Percentiles rank a stretch among this genome's conserved stretches.
Conservation (phyloP, 768 basidiomycete genomes). For the Dendrothele bispora region DNA sequence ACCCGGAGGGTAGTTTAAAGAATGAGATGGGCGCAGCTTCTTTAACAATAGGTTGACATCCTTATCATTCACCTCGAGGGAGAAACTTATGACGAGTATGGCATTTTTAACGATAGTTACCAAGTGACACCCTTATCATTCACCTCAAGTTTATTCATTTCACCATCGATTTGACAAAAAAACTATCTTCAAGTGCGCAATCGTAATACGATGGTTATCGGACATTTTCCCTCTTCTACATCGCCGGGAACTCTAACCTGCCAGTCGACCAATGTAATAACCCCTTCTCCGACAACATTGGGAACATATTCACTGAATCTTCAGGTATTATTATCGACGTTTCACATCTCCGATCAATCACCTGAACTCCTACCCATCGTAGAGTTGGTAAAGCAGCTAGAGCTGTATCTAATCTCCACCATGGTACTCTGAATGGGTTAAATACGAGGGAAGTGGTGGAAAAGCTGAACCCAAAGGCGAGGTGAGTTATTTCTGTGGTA, state of each 20-base stretch:
- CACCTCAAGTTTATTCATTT: too few species aligned
- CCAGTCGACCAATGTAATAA: conserved; percentile 2
- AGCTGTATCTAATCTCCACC: conserved; percentile 1
- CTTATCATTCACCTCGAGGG: too few species aligned
- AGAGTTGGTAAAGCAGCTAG: background rate
- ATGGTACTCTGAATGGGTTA: conserved; percentile 1
- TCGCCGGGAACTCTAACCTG: conserved; percentile 3
- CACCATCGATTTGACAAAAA: too few species aligned
- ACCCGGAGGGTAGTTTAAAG: too few species aligned
- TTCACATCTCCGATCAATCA: conserved; percentile 3
- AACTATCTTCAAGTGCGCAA: too few species aligned
- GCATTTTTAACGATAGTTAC: too few species aligned
- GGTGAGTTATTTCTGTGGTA: background rate
- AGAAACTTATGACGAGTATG: too few species aligned
- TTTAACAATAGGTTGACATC: too few species aligned
- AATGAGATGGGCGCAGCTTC: too few species aligned
- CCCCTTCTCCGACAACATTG: background rate
- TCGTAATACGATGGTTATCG: too few species aligned
- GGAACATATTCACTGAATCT: background rate
- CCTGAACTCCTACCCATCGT: background rate
- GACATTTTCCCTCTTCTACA: too few species aligned
- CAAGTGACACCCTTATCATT: too few species aligned
- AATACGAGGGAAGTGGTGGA: background rate
- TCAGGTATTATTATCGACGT: background rate
- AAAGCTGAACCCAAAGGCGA: background rate